Evolutionary conservation across 306 rosid genomes (phyloP).

Genomic region (Acacia crassicarpa): DNA sequence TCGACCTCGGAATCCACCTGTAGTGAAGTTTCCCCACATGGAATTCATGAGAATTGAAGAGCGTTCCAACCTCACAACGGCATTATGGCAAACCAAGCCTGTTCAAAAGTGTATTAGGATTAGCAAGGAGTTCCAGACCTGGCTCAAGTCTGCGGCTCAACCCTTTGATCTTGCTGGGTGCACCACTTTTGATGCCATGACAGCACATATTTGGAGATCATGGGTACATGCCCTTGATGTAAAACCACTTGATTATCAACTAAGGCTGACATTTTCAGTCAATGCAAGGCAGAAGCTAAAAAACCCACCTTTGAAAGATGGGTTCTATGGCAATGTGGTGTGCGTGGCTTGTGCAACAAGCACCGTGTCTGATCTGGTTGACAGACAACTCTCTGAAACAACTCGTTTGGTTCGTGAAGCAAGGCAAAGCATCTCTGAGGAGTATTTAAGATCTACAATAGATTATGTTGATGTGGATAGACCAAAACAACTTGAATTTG

Average conservation of each 20-base stretch:
- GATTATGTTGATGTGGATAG: slow-evolving; percentile 67
- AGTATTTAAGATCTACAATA: slow-evolving; percentile 76
- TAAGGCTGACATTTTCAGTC: slow-evolving; percentile 79
- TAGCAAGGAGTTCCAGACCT: slow-evolving; percentile 62
- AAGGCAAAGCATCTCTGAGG: slow-evolving; percentile 59
- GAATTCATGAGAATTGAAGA: slow-evolving; percentile 88
- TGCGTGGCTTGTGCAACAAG: slow-evolving; percentile 73
- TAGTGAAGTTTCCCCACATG: slow-evolving; percentile 62
- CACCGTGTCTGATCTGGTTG: slow-evolving; percentile 56
- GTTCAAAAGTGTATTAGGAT: slow-evolving; percentile 78
- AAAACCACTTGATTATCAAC: slow-evolving; percentile 59
- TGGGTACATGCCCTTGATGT: slow-evolving; percentile 91
- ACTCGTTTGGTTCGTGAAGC: slow-evolving; percentile 65
- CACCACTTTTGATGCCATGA: slow-evolving; percentile 84
- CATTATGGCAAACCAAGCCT: slow-evolving; percentile 64
- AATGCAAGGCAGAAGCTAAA: slow-evolving; percentile 64
- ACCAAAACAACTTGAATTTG: slow-evolving; percentile 81
- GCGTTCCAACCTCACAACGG: slow-evolving; percentile 61
- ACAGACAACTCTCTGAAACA: slow-evolving; percentile 48
- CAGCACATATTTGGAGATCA: slow-evolving; percentile 89
- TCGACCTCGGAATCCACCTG: slow-evolving; percentile 62
- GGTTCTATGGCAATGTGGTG: slow-evolving; percentile 83
- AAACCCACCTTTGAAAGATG: slow-evolving; percentile 62
- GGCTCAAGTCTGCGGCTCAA: slow-evolving; percentile 53
- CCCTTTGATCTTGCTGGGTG: slow-evolving; percentile 44